Evolutionary conservation across 129 eudicot species (phyloP).

Genomic region (Heracleum sosnowskyi): DNA sequence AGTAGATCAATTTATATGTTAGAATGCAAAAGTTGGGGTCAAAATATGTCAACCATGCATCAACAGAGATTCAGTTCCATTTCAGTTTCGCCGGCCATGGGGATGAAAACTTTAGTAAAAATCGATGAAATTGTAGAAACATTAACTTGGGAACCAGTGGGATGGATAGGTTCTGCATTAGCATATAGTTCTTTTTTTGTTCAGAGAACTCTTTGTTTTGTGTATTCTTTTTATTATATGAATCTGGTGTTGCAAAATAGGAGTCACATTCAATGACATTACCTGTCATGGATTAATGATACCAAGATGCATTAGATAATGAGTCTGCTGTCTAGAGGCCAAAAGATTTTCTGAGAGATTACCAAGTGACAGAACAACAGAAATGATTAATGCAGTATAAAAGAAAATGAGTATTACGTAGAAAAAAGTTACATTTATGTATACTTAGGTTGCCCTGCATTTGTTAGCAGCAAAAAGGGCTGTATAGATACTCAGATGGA

Average conservation of each 20-base stretch:
- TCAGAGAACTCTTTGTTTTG: neutral
- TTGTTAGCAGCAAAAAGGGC: neutral
- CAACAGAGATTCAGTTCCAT: neutral
- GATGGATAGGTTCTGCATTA: too few species aligned
- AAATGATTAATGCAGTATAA: neutral
- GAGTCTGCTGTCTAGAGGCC: too few species aligned
- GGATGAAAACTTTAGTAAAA: neutral
- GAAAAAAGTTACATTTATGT: neutral
- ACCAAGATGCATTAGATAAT: too few species aligned
- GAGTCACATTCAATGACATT: neutral
- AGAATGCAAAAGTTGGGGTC: too few species aligned
- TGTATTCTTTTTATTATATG: neutral
- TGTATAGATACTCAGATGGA: neutral
- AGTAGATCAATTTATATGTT: too few species aligned
- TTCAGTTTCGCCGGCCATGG: neutral
- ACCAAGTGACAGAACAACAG: neutral
- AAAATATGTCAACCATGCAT: too few species aligned
- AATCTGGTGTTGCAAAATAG: neutral
- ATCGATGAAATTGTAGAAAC: neutral
- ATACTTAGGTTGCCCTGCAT: neutral
- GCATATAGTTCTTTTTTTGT: too few species aligned
- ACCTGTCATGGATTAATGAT: too few species aligned
- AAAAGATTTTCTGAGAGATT: too few species aligned
- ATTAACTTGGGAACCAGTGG: neutral
- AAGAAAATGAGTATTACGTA: neutral